phyloP scores from a whole-genome alignment of 257 asterid species.

The Nicotiana tomentosiformis region DNA sequence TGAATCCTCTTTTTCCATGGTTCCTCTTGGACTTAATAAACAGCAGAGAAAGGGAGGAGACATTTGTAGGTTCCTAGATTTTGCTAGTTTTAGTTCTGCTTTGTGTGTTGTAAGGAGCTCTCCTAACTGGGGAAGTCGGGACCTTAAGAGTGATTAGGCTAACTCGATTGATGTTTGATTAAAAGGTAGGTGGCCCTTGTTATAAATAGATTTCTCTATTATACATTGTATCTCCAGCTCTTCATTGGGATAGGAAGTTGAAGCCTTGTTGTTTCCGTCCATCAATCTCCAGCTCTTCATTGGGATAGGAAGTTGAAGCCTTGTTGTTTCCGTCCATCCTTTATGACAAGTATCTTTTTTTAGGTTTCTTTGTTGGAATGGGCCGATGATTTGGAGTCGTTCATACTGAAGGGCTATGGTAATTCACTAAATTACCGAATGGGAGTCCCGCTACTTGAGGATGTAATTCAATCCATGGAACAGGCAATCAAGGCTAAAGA shows the following conservation, averaged over 20 bases:
- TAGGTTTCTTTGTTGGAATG: slow-evolving; percentile 84
- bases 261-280: not conserved
- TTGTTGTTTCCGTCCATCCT: not conserved
- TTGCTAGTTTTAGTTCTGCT: not conserved
- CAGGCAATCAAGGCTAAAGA: slow-evolving; percentile 78
- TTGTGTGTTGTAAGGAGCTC: not conserved
- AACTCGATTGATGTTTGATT: not conserved
- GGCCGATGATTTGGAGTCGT: slow-evolving; percentile 90
- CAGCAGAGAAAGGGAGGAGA: not conserved
- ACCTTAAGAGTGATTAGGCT: not conserved
- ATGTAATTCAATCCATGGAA: slow-evolving; percentile 92
- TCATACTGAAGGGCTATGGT: slow-evolving; percentile 87
- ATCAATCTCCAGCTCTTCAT: not conserved
- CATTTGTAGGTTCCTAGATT: not conserved
- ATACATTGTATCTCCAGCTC: not conserved
- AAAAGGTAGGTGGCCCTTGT: not conserved
- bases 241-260: not conserved
- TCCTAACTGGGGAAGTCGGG: not conserved
- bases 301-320: not conserved
- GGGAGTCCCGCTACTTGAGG: slow-evolving; percentile 94
- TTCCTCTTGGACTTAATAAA: not conserved
- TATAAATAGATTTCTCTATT: not conserved
- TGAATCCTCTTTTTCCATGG: slow-evolving; percentile 1
- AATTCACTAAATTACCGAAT: slow-evolving; percentile 79
- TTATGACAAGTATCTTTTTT: slow-evolving; percentile 13